Percentiles rank a stretch among this genome's conserved stretches.
Conservation (phyloP, 2,329 filamentous ascomycete species). For the Thielaviopsis euricoi region DNA sequence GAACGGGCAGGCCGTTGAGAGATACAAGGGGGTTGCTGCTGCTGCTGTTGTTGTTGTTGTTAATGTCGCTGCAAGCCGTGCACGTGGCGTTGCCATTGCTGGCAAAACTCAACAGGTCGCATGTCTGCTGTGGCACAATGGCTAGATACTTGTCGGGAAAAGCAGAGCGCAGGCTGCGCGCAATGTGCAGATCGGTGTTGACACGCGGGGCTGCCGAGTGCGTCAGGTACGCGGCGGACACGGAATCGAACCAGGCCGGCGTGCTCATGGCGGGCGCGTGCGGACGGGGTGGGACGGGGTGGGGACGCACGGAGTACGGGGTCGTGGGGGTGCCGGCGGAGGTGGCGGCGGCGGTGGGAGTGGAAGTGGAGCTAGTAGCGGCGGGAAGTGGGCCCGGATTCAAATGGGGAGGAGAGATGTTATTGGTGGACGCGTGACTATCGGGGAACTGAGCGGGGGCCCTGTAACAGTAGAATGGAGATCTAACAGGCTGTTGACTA, state of each 20-base stretch:
- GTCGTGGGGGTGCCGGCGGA: too few species aligned
- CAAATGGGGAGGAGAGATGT: too few species aligned
- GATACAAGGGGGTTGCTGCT: not conserved
- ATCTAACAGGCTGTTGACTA: too few species aligned
- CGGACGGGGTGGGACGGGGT: not conserved
- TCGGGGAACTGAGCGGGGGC: too few species aligned
- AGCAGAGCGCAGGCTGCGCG: conserved; percentile 23
- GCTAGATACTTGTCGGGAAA: conserved; percentile 28
- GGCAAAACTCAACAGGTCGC: conserved; percentile 28
- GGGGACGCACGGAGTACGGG: too few species aligned
- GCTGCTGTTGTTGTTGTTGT: too few species aligned
- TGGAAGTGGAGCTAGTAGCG: too few species aligned
- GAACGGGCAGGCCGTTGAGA: not conserved
- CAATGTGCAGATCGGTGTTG: conserved; percentile 28
- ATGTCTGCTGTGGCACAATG: conserved; percentile 19
- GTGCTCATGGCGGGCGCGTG: not conserved
- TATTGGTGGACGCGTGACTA: too few species aligned
- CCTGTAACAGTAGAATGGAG: too few species aligned
- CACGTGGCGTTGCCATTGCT: conserved; percentile 21
- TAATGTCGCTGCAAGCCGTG: not conserved
- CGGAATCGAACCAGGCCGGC: conserved; percentile 12
- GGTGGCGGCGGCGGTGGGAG: too few species aligned
- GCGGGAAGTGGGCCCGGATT: too few species aligned
- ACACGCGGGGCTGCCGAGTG: conserved; percentile 25
- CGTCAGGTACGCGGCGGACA: conserved; percentile 17